A percentile compares a stretch with the other conserved stretches of the same genome.
Evolutionary conservation across 2,329 filamentous ascomycete genomes (phyloP).

Genomic region (Pseudomassariella vexata): DNA sequence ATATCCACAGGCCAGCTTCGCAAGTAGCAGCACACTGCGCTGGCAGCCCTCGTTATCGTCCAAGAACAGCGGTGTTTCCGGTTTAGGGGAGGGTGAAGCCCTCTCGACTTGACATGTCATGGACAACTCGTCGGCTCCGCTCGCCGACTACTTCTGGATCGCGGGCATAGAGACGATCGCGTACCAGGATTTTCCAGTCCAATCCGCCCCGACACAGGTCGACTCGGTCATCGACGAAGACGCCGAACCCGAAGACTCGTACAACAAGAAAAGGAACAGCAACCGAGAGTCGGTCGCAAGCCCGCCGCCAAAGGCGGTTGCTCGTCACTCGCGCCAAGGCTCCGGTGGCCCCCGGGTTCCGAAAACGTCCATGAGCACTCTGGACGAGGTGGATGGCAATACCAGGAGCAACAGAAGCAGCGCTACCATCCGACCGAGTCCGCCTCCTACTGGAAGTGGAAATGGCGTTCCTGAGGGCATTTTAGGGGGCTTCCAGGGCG

Average conservation of each 20-base stretch:
- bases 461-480: constrained; percentile 14
- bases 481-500: constrained; percentile 38
- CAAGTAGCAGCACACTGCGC: too few relatives aligned
- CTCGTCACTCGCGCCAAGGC: constrained; percentile 56
- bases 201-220: constrained; percentile 33
- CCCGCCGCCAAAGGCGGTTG: constrained; percentile 28
- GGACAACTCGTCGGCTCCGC: constrained; percentile 56
- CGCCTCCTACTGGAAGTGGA: constrained; percentile 15
- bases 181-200: constrained; percentile 50
- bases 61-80: too few relatives aligned
- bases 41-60: too few relatives aligned
- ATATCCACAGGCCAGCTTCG: too few relatives aligned
- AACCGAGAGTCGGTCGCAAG: constrained; percentile 16
- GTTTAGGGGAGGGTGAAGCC: constrained; percentile 8
- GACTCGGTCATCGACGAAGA: constrained; percentile 59
- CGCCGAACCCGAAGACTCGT: constrained; percentile 41
- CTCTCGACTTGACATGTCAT: constrained; percentile 36
- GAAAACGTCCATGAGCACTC: constrained; percentile 42
- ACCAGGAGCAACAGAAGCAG: constrained; percentile 61
- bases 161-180: constrained; percentile 63
- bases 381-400: constrained; percentile 54
- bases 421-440: constrained; percentile 51
- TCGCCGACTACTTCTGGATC: constrained; percentile 74
- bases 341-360: constrained; percentile 53
- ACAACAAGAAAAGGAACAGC: constrained; percentile 23